Base-by-base conservation (phyloP, 2,329 filamentous ascomycete genomes). In the Alternaria atra region DNA sequence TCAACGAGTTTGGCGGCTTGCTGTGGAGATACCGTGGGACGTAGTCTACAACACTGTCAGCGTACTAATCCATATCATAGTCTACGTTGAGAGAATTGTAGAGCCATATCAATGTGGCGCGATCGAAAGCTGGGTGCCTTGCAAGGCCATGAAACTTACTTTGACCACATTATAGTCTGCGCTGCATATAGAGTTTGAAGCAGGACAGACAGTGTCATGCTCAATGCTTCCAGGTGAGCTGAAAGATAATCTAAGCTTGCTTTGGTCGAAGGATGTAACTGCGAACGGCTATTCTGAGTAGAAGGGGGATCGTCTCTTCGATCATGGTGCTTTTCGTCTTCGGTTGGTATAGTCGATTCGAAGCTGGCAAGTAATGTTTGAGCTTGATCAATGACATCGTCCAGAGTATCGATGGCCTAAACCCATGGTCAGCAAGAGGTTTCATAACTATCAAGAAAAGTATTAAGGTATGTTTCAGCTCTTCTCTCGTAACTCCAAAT, bases 121-220 rank as follows among this genome's bases (percentile, higher is more conserved):
- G 32, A 6, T 37, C 10, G 17, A 32, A 52, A 27, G n/a, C 15
- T 23, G 10, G 12, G 37, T 53, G 34, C 4, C 34, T 32, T 40
- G 23, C 12, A 30, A 39, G 8, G 32, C 15, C 12, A 29, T 7
- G 29, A 30, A 37, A 55, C 75, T 67, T 70, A 80, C 78, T 70
- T 76, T 40, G 77, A 72, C 76, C 77, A 79, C 54, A 74, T 74
- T 20, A 79, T 75, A 35, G 74, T 75, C 56, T 79, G 77, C 12
- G 75, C 77, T 25, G 77, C 76, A 48, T 79, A 73, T 15, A 80
- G 59, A 9, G 76, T 75, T 43, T 80, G 79, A 6, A 77, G 61
- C 55, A 80, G 68, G n/a, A 80, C 77, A 23, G 75, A 73, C 4
- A 80, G 54, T 10, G 77, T 80, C 20, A 73, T 66, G 27, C 69